A percentile compares a stretch with the other conserved stretches of the same genome.
Evolutionary conservation across 768 basidiomycete genomes (phyloP).

Genomic region (Suillus lakei): DNA sequence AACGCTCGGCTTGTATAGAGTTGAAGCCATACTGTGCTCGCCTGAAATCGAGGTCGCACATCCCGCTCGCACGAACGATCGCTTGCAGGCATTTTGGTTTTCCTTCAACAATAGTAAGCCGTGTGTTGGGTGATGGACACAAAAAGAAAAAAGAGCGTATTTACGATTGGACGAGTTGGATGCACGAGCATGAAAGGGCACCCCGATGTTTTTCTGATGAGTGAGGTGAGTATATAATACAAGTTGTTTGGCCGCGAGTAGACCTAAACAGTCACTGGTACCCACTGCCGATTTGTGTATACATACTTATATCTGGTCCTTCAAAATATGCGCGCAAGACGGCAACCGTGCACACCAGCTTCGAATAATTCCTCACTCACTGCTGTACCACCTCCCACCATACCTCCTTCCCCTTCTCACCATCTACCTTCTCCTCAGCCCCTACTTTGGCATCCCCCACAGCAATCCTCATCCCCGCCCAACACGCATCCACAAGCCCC

Average conservation of each 20-base stretch:
- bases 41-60: background rate
- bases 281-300: background rate
- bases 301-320: background rate
- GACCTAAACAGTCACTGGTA: background rate
- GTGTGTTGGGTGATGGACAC: background rate
- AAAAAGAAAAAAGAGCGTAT: no score
- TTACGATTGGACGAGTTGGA: no score
- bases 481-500: constrained; percentile 80
- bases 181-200: no score
- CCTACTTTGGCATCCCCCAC: constrained; percentile 58
- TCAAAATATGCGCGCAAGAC: background rate
- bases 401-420: constrained; percentile 25
- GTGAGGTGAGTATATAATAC: no score
- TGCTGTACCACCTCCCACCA: constrained; percentile 34
- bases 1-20: background rate
- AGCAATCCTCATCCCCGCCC: constrained; percentile 81
- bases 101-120: background rate
- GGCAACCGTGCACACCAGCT: background rate
- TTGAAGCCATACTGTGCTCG: background rate
- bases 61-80: background rate
- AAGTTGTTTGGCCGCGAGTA: background rate
- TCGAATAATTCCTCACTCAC: constrained; percentile 14
- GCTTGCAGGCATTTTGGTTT: background rate
- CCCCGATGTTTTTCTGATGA: no score
- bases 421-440: constrained; percentile 43